These are phyloP conservation scores for Rosa rugosa DNA, from an alignment of 306 rosid species.

Conservation along the genomic window DNA sequence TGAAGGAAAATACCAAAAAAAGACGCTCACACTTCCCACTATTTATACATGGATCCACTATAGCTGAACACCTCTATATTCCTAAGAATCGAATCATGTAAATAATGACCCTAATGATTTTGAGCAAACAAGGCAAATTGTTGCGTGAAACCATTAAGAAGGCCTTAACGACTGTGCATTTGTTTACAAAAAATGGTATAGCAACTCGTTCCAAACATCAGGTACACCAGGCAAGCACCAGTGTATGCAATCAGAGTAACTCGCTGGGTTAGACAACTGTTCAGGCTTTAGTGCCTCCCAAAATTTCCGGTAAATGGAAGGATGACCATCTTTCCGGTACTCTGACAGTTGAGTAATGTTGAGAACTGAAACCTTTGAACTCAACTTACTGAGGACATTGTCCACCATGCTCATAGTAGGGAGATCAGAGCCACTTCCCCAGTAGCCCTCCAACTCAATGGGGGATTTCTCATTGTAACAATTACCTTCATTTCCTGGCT, in stretches of 20 bases:
- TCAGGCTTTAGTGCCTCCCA: conserved; percentile 80
- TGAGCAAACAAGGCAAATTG: background rate
- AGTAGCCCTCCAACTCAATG: conserved; percentile 59
- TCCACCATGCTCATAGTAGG: conserved; percentile 73
- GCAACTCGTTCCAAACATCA: conserved; percentile 91
- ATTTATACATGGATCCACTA: background rate
- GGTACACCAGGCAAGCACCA: conserved; percentile 99
- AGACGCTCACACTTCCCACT: background rate
- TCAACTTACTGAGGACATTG: conserved; percentile 53
- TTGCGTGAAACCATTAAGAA: background rate
- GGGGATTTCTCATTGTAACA: conserved; percentile 74
- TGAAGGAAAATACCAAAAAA: background rate
- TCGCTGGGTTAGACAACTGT: conserved; percentile 70
- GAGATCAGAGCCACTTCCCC: conserved; percentile 98
- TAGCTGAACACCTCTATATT: background rate
- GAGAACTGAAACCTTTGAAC: conserved; percentile 68
- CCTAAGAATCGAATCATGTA: conserved; percentile 1
- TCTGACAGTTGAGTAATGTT: conserved; percentile 93
- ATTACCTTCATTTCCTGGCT: conserved; percentile 66
- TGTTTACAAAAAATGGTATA: conserved; percentile 64
- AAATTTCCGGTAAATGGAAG: conserved; percentile 85
- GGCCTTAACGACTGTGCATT: background rate
- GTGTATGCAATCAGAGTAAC: conserved; percentile 95
- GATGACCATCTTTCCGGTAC: conserved; percentile 92
- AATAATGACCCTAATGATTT: background rate